Evolutionary conservation across 208 protist genomes (phyloP).

Genomic region (Trypanosoma scelopori): DNA sequence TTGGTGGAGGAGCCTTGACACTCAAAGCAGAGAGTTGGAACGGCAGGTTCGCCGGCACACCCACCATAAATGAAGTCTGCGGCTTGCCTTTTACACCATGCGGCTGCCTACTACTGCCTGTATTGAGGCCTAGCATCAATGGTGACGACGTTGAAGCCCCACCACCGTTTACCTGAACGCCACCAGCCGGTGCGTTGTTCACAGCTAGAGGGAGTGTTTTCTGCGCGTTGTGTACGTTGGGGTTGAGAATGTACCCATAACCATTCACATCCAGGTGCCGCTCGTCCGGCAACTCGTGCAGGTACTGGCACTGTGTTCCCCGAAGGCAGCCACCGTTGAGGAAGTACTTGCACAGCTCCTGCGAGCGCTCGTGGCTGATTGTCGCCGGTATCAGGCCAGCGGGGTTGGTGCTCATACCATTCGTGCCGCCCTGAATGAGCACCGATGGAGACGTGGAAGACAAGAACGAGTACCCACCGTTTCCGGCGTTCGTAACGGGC

Average conservation of each 20-base stretch:
- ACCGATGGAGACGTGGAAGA: constrained; percentile 22
- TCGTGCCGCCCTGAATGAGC: constrained; percentile 16
- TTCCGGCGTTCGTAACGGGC: background rate
- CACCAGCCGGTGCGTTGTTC: constrained; percentile 16
- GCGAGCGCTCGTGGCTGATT: constrained; percentile 59
- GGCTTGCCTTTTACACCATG: constrained; percentile 28
- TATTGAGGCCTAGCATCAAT: constrained; percentile 43
- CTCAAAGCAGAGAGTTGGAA: constrained; percentile 12
- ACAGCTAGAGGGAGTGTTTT: constrained; percentile 62
- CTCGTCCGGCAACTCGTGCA: constrained; percentile 88
- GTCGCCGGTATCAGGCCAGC: constrained; percentile 35
- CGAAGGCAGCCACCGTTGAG: constrained; percentile 88
- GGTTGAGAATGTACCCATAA: constrained; percentile 85
- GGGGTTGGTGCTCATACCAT: constrained; percentile 14
- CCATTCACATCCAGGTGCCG: constrained; percentile 87
- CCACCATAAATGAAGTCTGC: constrained; percentile 23
- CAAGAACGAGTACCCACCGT: constrained; percentile 32
- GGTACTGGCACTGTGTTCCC: constrained; percentile 71
- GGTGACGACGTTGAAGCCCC: constrained; percentile 28
- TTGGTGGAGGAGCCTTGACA: constrained; percentile 45
- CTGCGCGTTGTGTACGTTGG: constrained; percentile 87
- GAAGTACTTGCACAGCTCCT: constrained; percentile 90
- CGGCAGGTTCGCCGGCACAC: constrained; percentile 17
- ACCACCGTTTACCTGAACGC: constrained; percentile 25
- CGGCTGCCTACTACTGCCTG: constrained; percentile 19